Evolutionary conservation across 148 eudicot genomes (phyloP).

Genomic region (Talinum fruticosum): DNA sequence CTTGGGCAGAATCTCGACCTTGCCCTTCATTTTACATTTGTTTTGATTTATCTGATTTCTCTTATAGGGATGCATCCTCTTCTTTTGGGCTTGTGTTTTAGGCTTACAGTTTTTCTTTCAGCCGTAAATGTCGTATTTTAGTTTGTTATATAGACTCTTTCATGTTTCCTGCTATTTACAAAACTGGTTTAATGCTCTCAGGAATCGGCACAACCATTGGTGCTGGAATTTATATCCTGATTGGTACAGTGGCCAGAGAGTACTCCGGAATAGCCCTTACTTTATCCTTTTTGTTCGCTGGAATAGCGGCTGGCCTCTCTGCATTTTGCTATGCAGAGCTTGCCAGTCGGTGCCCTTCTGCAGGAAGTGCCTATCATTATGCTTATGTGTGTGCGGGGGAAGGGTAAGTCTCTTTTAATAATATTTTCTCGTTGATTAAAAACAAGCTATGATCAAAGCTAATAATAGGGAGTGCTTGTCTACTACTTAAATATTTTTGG

Average conservation of each 20-base stretch:
- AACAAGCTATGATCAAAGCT: too few species aligned
- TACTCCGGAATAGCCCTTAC: constrained; percentile 81
- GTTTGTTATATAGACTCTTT: neutral
- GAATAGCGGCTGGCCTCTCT: constrained; percentile 85
- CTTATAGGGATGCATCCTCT: neutral
- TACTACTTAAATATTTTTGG: neutral
- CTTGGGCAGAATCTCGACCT: neutral
- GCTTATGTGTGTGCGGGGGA: constrained; percentile 82
- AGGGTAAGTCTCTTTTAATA: constrained; percentile 45
- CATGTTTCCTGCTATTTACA: neutral
- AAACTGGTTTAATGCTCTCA: constrained; percentile 23
- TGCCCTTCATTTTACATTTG: neutral
- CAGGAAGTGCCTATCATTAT: constrained; percentile 92
- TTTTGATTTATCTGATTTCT: too few species aligned
- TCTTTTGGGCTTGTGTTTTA: neutral
- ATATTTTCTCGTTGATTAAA: neutral
- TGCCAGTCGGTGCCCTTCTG: constrained; percentile 93
- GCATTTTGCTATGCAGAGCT: constrained; percentile 92
- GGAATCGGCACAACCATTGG: constrained; percentile 92
- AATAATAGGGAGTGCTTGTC: neutral
- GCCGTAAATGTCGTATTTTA: neutral
- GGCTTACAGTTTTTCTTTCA: neutral
- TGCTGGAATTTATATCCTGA: constrained; percentile 87
- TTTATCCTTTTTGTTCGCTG: constrained; percentile 75
- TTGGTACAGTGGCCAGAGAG: constrained; percentile 87